These are phyloP conservation scores for Lignosus rhinocerotis DNA, from an alignment of 1,284 basidiomycete species.

Conservation along the genomic window DNA sequence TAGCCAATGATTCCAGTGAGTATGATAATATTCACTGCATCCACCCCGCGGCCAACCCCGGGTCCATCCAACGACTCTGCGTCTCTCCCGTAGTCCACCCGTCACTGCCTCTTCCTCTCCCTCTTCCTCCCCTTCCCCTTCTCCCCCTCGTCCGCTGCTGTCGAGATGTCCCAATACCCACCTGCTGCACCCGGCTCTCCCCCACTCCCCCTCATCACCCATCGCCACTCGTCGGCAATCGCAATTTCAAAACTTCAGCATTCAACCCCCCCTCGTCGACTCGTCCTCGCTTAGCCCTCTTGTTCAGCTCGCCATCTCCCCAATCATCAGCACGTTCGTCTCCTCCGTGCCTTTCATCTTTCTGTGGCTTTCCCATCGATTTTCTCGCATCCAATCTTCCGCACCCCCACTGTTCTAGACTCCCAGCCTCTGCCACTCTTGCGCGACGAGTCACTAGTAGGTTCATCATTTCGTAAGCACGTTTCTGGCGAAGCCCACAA, in stretches of 20 bases:
- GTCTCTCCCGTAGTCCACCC: slow-evolving; percentile 13
- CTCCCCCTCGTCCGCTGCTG: slow-evolving; percentile 10
- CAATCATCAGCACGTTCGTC: slow-evolving; percentile 17
- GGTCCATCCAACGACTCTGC: slow-evolving; percentile 2
- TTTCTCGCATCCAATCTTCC: neutral
- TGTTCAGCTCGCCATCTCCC: neutral
- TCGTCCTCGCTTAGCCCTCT: neutral
- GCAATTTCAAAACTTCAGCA: slow-evolving; percentile 12
- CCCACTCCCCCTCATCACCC: slow-evolving; percentile 1
- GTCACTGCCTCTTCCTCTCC: neutral
- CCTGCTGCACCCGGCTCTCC: neutral
- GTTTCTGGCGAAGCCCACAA: neutral
- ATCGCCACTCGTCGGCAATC: slow-evolving; percentile 17
- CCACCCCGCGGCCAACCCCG: neutral
- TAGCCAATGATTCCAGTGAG: too few species aligned
- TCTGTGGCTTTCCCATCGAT: slow-evolving; percentile 8
- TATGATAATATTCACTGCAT: too few species aligned
- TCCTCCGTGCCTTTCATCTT: neutral
- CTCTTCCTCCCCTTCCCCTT: too few species aligned
- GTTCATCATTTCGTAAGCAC: neutral
- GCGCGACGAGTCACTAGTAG: neutral
- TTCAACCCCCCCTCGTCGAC: neutral
- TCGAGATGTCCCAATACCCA: slow-evolving; percentile 4
- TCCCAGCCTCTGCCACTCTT: neutral
- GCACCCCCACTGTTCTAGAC: neutral